Base-by-base conservation (phyloP, 2,329 filamentous ascomycete genomes). In the Neofusicoccum parvum region DNA sequence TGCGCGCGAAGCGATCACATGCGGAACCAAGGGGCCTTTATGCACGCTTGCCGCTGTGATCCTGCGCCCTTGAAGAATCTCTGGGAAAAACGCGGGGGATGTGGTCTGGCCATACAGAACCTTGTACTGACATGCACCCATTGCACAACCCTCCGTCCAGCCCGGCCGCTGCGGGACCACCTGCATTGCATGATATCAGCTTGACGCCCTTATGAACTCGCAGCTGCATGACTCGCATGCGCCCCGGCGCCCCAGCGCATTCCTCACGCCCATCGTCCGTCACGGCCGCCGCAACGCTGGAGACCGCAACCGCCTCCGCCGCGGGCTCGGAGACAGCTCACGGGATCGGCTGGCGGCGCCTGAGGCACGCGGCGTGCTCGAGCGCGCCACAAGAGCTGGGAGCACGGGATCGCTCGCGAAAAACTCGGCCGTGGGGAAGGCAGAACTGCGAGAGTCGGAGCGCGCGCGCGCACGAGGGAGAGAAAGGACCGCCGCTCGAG, bases 101-200 rank as follows among this genome's bases (percentile, higher is more conserved):
- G 15, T 41, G 56, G 56, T 59, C 56, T 59, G 56, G 56, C 53
- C 53, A 58, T 43, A 15, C 53, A 23, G 37, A 45, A 12, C 53
- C 53, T 36, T 27, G 53, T 23, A n/a, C 39, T 27, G 27, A 11
- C 41, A 45, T 58, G 53, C 53, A 23, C 36, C 34, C 43, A 60
- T 60, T 60, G 56, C 56, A 60, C 43, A 60, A 60, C 43, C 27
- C 56, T 45, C 56, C 41, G 56, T 7, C 39, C 51, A 58, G 50
- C 50, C 50, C 41, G 37, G 51, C 51, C 27, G 36, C 36, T 43
- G 54, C 54, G 23, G 54, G 43, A 62, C 58, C 32, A 48, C 43
- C 43, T 62, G 58, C 45, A 45, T 41, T 64, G 46, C 50, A 46
- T 64, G 62, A 64, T 64, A 64, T 64, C 62, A 64, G 41, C 62